Conservation (phyloP, 768 basidiomycete genomes). For the Daedaleopsis nitida region DNA sequence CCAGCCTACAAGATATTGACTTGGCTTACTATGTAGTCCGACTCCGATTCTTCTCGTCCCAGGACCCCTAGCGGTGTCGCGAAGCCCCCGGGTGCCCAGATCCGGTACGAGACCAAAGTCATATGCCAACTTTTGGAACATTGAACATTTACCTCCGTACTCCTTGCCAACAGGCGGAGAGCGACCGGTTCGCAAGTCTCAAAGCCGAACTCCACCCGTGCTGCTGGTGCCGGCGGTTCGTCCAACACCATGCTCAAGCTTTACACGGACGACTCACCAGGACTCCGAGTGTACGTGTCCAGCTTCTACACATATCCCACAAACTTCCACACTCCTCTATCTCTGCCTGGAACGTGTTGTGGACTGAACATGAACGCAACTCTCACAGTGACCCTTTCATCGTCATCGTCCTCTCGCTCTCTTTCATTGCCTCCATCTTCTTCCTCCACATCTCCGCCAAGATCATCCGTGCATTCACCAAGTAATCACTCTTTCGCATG, state of each 20-base stretch:
- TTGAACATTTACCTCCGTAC: slow-evolving; percentile 1
- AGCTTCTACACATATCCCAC: neutral
- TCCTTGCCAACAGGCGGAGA: slow-evolving; percentile 55
- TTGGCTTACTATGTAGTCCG: slow-evolving; percentile 53
- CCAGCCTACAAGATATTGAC: neutral
- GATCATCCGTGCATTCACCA: slow-evolving; percentile 87
- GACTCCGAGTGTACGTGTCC: slow-evolving; percentile 88
- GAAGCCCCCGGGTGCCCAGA: slow-evolving; percentile 78
- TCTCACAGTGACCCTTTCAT: slow-evolving; percentile 87
- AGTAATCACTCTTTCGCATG: slow-evolving; percentile 41
- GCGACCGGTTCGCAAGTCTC: slow-evolving; percentile 65
- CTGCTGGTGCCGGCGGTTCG: slow-evolving; percentile 94
- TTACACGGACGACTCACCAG: slow-evolving; percentile 98
- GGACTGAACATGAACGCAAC: neutral
- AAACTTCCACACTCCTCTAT: neutral
- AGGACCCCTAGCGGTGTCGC: slow-evolving; percentile 50
- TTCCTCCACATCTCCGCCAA: slow-evolving; percentile 98
- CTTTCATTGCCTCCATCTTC: slow-evolving; percentile 98
- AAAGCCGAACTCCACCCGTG: slow-evolving; percentile 84
- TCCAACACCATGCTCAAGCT: slow-evolving; percentile 98
- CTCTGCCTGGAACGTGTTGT: neutral
- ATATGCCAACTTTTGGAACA: neutral
- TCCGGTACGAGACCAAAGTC: slow-evolving; percentile 58
- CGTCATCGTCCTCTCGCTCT: slow-evolving; percentile 91
- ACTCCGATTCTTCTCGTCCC: slow-evolving; percentile 65